Conservation (phyloP, 2,329 filamentous ascomycete species). For the Fusarium sp. region DNA sequence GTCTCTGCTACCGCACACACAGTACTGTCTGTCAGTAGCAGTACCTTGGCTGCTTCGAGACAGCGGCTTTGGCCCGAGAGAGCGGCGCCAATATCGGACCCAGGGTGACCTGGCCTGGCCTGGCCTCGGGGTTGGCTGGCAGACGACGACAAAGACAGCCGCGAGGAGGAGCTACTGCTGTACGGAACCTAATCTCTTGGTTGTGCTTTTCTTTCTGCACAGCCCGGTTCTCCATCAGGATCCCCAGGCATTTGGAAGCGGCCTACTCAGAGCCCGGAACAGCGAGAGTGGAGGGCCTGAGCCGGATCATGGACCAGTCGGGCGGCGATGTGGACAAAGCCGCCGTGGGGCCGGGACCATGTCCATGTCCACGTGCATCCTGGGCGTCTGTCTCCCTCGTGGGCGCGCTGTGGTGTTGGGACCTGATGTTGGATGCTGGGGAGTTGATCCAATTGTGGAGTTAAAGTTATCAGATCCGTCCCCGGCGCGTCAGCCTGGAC, state of each 20-base stretch:
- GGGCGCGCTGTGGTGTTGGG: slow-evolving; percentile 27
- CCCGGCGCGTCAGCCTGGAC: slow-evolving; percentile 26
- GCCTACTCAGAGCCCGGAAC: slow-evolving; percentile 7
- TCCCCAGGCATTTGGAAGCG: slow-evolving; percentile 13
- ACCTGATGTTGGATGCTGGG: slow-evolving; percentile 11
- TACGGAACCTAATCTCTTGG: not conserved
- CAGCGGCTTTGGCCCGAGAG: slow-evolving; percentile 14
- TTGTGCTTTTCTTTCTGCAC: not conserved
- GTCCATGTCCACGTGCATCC: not conserved
- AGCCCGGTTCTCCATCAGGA: slow-evolving; percentile 27
- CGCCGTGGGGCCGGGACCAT: slow-evolving; percentile 41
- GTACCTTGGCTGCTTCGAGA: not conserved
- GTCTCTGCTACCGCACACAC: slow-evolving; percentile 21
- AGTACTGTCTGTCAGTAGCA: slow-evolving; percentile 16
- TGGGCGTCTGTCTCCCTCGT: not conserved
- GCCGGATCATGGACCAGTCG: slow-evolving; percentile 27
- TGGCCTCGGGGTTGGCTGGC: not conserved
- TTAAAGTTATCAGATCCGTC: slow-evolving; percentile 53
- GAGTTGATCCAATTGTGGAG: slow-evolving; percentile 42
- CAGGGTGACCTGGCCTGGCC: slow-evolving; percentile 21
- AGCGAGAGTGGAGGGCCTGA: slow-evolving; percentile 15
- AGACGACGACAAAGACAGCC: not conserved
- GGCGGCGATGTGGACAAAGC: not conserved
- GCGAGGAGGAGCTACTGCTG: not conserved
- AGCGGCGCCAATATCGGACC: slow-evolving; percentile 37